A percentile compares a stretch with the other conserved stretches of the same genome.
phyloP scores from a whole-genome alignment of 73 alveolate species.

The Loxodes magnus region DNA sequence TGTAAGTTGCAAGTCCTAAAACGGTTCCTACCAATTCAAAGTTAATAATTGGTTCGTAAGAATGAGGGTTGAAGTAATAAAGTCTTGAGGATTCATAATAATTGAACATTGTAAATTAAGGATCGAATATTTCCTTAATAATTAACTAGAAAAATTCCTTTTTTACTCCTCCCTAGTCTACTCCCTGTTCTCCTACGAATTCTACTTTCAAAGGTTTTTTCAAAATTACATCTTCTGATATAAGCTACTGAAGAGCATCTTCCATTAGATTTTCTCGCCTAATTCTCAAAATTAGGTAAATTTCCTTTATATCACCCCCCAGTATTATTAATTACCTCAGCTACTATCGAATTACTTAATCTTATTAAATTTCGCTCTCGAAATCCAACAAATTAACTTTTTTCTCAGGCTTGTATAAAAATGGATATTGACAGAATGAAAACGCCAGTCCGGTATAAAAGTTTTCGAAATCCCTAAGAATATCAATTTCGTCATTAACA shows the following conservation, averaged over 20 bases:
- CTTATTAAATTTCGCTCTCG: no score
- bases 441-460: no score
- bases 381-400: no score
- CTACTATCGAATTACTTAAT: no score
- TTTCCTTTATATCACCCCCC: slow-evolving; percentile 25
- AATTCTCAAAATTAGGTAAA: slow-evolving; percentile 46
- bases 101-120: slow-evolving; percentile 50
- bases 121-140: slow-evolving; percentile 66
- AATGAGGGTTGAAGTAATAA: slow-evolving; percentile 85
- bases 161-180: slow-evolving; percentile 98
- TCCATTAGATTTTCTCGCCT: slow-evolving; percentile 60
- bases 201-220: slow-evolving; percentile 79
- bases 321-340: no score
- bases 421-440: no score
- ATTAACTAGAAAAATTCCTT: slow-evolving; percentile 90
- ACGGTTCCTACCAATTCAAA: slow-evolving; percentile 86
- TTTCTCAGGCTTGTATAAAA: no score
- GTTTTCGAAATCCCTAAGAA: no score
- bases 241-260: slow-evolving; percentile 60
- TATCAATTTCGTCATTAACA: no score
- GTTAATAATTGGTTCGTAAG: slow-evolving; percentile 81
- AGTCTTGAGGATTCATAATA: slow-evolving; percentile 60
- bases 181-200: slow-evolving; percentile 90
- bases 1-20: slow-evolving; percentile 91
- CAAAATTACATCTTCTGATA: slow-evolving; percentile 41